phyloP scores from a whole-genome alignment of 2,329 filamentous ascomycete genomes.

The Fusarium armeniacum region DNA sequence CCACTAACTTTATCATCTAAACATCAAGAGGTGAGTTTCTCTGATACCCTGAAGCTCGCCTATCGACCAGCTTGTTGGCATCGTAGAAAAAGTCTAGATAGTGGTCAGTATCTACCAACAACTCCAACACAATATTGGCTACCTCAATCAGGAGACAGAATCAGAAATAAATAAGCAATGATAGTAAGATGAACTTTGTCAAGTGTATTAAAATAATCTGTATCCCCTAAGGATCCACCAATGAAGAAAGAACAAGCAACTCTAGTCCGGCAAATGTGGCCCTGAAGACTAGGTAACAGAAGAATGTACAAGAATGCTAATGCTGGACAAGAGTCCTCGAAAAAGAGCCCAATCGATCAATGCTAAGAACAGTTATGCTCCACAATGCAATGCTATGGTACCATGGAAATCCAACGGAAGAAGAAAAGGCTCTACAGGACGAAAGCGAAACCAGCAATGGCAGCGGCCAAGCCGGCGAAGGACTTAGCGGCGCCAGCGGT shows the following conservation, averaged over 20 bases:
- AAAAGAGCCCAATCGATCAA: neutral
- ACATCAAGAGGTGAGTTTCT: no score
- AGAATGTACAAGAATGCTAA: conserved; percentile 37
- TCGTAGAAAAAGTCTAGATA: no score
- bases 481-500: conserved; percentile 44
- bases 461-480: conserved; percentile 38
- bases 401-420: conserved; percentile 1
- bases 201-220: conserved; percentile 24
- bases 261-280: conserved; percentile 1
- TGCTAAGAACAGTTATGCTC: conserved; percentile 7
- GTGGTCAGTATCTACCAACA: no score
- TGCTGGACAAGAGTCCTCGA: conserved; percentile 4
- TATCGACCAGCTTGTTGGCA: no score
- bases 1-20: no score
- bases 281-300: conserved; percentile 1
- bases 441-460: conserved; percentile 45
- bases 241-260: conserved; percentile 18
- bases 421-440: conserved; percentile 38
- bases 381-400: conserved; percentile 7
- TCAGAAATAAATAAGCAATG: no score
- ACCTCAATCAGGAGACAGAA: no score
- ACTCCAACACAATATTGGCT: no score
- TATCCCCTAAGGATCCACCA: conserved; percentile 17
- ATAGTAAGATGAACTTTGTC: conserved; percentile 5
- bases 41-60: no score